Evolutionary conservation across 139 green algal species (phyloP).

Genomic region (Dunaliella sp.): DNA sequence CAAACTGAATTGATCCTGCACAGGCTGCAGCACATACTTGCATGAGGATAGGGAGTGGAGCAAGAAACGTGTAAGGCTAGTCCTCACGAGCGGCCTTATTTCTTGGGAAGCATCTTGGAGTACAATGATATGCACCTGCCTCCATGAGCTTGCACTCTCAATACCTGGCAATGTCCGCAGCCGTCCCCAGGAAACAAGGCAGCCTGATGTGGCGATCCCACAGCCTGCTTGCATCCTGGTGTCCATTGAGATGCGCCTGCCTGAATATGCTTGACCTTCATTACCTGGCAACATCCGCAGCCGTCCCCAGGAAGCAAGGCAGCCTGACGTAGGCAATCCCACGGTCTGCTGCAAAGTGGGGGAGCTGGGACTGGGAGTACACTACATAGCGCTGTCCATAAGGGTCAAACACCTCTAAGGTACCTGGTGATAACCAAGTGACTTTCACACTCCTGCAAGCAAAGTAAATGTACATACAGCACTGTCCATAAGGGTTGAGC

Average conservation of each 20-base stretch:
- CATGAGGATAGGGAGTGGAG: not conserved
- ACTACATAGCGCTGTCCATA: not conserved
- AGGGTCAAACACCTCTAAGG: not conserved
- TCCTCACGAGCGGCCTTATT: not conserved
- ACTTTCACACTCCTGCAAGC: not conserved
- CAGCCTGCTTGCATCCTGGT: not conserved
- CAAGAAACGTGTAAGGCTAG: not conserved
- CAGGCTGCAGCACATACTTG: not conserved
- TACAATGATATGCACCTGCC: not conserved
- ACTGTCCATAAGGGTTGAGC: not conserved
- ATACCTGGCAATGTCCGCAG: no score
- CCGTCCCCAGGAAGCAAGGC: conserved; percentile 6
- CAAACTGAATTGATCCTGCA: no score
- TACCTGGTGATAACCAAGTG: not conserved
- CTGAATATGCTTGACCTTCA: not conserved
- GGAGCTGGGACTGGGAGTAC: not conserved
- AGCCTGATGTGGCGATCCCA: not conserved
- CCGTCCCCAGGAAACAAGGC: no score
- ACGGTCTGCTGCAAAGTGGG: conserved; percentile 7
- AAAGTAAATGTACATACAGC: not conserved
- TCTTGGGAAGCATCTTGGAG: not conserved
- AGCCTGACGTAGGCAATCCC: conserved; percentile 17
- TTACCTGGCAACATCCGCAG: conserved; percentile 2
- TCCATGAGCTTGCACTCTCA: no score
- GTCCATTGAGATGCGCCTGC: not conserved